These are phyloP conservation scores for Raddia distichophylla DNA, from an alignment of 176 grass and related monocot genomes.

Conservation along the genomic window DNA sequence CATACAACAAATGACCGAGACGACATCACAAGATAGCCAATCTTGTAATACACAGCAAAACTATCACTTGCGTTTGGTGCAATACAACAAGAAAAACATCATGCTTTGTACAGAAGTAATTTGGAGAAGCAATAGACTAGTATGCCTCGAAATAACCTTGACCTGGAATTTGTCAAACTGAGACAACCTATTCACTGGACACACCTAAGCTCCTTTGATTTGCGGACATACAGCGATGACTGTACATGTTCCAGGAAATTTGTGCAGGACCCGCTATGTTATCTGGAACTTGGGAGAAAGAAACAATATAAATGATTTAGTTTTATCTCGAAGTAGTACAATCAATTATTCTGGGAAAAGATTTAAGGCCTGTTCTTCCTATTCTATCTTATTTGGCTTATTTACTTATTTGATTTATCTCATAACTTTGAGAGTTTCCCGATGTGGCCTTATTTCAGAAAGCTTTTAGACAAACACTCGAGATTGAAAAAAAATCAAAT, in stretches of 20 bases:
- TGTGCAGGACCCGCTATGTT: background rate
- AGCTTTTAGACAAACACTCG: no score
- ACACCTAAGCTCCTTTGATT: constrained; percentile 31
- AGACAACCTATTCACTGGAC: background rate
- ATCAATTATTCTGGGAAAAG: background rate
- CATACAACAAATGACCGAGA: background rate
- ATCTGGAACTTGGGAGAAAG: constrained; percentile 41
- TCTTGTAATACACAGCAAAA: constrained; percentile 10
- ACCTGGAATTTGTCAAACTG: background rate
- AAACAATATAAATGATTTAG: background rate
- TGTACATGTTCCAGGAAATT: constrained; percentile 6
- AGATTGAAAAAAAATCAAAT: no score
- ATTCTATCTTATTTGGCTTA: no score
- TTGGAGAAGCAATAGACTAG: background rate
- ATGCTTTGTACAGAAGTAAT: constrained; percentile 17
- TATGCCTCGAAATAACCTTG: background rate
- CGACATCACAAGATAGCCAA: background rate
- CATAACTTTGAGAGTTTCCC: no score
- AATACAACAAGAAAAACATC: background rate
- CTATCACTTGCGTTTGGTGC: background rate
- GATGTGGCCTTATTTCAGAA: no score
- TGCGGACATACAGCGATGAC: background rate
- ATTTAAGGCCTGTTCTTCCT: no score
- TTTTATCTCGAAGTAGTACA: background rate
- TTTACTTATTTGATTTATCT: no score